These are phyloP conservation scores for Eimeria sp. DNA, from an alignment of 169 alveolate species.

Conservation along the genomic window DNA sequence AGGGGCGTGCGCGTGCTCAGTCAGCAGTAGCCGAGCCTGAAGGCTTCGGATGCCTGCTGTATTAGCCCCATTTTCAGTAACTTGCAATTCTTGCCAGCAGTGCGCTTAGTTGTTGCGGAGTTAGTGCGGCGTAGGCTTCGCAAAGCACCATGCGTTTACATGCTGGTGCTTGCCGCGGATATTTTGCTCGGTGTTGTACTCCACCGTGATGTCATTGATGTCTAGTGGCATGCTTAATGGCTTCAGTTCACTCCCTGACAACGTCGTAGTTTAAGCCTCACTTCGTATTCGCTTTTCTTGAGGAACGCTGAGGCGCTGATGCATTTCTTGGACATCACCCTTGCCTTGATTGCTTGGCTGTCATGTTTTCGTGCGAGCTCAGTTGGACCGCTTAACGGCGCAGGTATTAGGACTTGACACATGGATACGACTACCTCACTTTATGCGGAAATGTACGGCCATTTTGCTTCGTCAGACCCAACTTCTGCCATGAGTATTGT, in stretches of 20 bases:
- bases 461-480: neutral
- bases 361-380: neutral
- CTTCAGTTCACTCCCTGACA: neutral
- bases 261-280: neutral
- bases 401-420: slow-evolving; percentile 66
- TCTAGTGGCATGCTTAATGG: neutral
- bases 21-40: neutral
- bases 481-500: neutral
- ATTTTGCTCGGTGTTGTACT: neutral
- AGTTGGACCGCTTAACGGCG: slow-evolving; percentile 75
- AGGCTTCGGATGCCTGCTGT: neutral
- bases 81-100: neutral
- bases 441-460: slow-evolving; percentile 54
- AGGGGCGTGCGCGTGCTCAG: neutral
- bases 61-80: neutral
- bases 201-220: neutral
- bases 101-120: neutral
- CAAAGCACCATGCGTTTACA: neutral
- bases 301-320: neutral
- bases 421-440: slow-evolving; percentile 69
- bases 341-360: neutral
- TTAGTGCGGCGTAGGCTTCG: neutral
- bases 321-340: neutral
- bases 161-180: neutral
- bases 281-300: neutral